A percentile compares a stretch with the other conserved stretches of the same genome.
Evolutionary conservation across 2,329 filamentous ascomycete genomes (phyloP).

Genomic region (Fusarium sarcochroum): DNA sequence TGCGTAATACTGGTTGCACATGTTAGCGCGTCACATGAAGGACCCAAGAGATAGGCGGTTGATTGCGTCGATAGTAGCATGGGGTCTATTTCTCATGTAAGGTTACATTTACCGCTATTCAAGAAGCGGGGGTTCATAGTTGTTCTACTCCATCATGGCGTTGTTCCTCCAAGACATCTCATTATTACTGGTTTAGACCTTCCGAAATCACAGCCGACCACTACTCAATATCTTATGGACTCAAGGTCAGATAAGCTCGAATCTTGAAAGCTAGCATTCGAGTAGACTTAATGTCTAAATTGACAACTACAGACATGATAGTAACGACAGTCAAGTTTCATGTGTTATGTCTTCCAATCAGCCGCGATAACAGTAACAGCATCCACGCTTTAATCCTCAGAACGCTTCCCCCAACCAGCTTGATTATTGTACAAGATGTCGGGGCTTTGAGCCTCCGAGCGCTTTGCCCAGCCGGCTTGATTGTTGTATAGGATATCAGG

Average conservation of each 20-base stretch:
- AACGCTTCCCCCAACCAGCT: conserved; percentile 10
- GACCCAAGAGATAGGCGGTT: not conserved
- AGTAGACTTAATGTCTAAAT: no score
- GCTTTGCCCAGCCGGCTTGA: conserved; percentile 13
- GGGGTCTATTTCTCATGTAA: not conserved
- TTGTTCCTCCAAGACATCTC: no score
- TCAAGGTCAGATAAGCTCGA: no score
- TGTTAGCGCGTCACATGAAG: not conserved
- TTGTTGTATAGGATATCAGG: conserved; percentile 16
- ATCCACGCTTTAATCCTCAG: not conserved
- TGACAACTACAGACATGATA: no score
- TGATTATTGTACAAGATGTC: conserved; percentile 11
- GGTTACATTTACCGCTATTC: not conserved
- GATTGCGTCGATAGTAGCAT: not conserved
- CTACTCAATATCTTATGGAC: no score
- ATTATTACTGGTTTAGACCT: no score
- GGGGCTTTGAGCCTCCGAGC: conserved; percentile 4
- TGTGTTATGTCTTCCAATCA: not conserved
- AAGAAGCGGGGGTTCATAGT: no score
- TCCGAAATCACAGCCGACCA: no score
- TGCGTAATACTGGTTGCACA: no score
- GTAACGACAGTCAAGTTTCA: not conserved
- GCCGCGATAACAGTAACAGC: not conserved
- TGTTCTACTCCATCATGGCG: no score
- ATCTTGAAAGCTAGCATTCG: no score